Evolutionary conservation across 495 filamentous ascomycete genomes (phyloP), one percentile per base, ranked within the genome.

Genomic region (Penicillium ochrochloron): DNA sequence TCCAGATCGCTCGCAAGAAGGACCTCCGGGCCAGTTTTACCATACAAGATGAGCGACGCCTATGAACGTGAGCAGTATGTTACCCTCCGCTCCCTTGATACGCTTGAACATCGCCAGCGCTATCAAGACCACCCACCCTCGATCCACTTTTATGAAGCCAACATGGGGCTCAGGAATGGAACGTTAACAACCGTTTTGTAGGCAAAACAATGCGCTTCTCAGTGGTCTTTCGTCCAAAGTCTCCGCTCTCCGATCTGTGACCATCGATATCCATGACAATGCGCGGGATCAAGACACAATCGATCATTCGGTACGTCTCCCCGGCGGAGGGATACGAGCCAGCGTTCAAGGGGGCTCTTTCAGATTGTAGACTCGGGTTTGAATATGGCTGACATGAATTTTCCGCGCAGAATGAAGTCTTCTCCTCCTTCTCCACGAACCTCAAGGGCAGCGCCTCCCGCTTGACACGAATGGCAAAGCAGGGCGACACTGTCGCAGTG

Each of bases 211-310:
- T 79, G 89, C 92, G 70, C 93, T 95, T 73, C 90, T 99, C 56
- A 89, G 93, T 69, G 93, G 96, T 70, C 89, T 99, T 25, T 89
- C 91, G 17, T 83, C 85, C 29, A 99, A 99, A 77, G 92, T 97
- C 34, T 91, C 91, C 50, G 92, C 93, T 37, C 85, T 99, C 57
- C 93, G 94, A 70, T 89, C 89, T 67, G 93, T 99, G n/a, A 99
- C 95, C n/a, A 88, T 97, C 50, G 92, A 98, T 79, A 99, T 99
- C 74, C 96, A 97, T 80, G 93, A 97, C 79, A 91, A 93, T 73
- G 95, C 95, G 42, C 85, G 92, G 42, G 86, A 90, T 70, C 94
- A 97, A 71, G 86, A 89, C 57, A 84, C 95, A 31, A 91, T 99
- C 62, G 93, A 98, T 75, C 84, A 86, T 68, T 92, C 91, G 48